phyloP scores from a whole-genome alignment of 2,329 filamentous ascomycete genomes.

The Coleophoma eucalyptorum region DNA sequence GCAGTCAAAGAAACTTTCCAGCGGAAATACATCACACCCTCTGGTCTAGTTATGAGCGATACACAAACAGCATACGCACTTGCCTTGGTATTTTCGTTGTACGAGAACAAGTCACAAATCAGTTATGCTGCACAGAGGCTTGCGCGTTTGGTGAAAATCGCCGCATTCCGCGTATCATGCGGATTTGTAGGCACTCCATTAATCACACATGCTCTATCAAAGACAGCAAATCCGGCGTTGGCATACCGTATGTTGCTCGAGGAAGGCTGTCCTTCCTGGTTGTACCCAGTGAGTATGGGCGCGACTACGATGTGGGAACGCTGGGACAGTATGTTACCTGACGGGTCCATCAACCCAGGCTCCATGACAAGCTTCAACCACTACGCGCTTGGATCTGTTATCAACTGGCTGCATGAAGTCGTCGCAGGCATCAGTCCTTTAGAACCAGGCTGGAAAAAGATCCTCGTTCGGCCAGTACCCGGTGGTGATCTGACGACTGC shows the following conservation, averaged over 20 bases:
- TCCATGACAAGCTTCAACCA: constrained; percentile 33
- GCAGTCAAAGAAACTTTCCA: constrained; percentile 14
- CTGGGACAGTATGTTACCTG: constrained; percentile 30
- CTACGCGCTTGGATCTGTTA: constrained; percentile 27
- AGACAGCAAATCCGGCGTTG: constrained; percentile 2
- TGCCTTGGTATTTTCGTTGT: constrained; percentile 12
- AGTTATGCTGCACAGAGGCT: constrained; percentile 8
- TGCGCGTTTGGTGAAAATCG: constrained; percentile 6
- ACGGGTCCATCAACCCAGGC: constrained; percentile 28
- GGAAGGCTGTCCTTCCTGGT: constrained; percentile 28
- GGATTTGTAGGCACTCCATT: constrained; percentile 19
- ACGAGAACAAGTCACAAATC: background rate
- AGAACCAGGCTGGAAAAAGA: constrained; percentile 22
- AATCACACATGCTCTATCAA: constrained; percentile 12
- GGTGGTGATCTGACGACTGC: constrained; percentile 21
- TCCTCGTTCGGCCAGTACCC: constrained; percentile 20
- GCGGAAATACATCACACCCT: constrained; percentile 14
- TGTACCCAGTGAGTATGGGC: constrained; percentile 31
- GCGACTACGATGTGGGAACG: constrained; percentile 34
- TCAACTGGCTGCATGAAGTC: constrained; percentile 10
- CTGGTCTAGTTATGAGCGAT: constrained; percentile 10
- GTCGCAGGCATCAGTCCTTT: constrained; percentile 24
- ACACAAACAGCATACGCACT: constrained; percentile 16
- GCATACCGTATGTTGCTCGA: constrained; percentile 32
- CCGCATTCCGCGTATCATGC: constrained; percentile 12